phyloP scores from a whole-genome alignment of 164 flowering plant genomes.

The Berberis thunbergii region DNA sequence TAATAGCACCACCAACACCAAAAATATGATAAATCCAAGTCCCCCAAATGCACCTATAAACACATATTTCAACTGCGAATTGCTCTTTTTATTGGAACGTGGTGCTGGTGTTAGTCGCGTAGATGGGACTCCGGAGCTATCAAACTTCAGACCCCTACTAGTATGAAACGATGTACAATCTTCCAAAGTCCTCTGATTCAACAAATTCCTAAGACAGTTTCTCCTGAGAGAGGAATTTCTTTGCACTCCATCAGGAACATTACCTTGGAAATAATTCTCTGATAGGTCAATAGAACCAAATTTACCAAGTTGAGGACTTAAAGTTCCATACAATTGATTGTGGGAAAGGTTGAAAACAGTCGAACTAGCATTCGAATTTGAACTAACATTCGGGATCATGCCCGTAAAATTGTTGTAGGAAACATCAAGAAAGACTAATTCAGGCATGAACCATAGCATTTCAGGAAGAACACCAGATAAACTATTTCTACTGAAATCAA shows the following conservation, averaged over 20 bases:
- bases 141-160: conserved; percentile 45
- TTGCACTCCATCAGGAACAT: conserved; percentile 22
- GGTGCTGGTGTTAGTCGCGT: conserved; percentile 20
- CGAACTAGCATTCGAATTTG: conserved; percentile 10
- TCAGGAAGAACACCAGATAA: conserved; percentile 42
- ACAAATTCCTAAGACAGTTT: conserved; percentile 60
- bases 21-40: conserved; percentile 38
- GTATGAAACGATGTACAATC: conserved; percentile 60
- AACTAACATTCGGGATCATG: conserved; percentile 20
- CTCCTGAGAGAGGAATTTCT: conserved; percentile 31
- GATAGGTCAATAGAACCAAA: conserved; percentile 45
- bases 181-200: conserved; percentile 44
- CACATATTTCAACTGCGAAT: conserved; percentile 27
- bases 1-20: conserved; percentile 28
- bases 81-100: conserved; percentile 18
- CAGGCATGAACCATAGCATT: conserved; percentile 33
- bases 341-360: conserved; percentile 42
- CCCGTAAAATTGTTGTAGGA: conserved; percentile 64
- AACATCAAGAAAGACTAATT: conserved; percentile 44
- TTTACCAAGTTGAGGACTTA: conserved; percentile 21
- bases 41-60: conserved; percentile 70
- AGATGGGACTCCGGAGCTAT: conserved; percentile 54
- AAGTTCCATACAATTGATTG: conserved; percentile 54
- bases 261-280: conserved; percentile 63
- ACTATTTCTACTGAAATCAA: conserved; percentile 35